These are phyloP conservation scores for Microdochium paspali DNA, from an alignment of 2,329 filamentous ascomycete genomes.

Conservation along the genomic window DNA sequence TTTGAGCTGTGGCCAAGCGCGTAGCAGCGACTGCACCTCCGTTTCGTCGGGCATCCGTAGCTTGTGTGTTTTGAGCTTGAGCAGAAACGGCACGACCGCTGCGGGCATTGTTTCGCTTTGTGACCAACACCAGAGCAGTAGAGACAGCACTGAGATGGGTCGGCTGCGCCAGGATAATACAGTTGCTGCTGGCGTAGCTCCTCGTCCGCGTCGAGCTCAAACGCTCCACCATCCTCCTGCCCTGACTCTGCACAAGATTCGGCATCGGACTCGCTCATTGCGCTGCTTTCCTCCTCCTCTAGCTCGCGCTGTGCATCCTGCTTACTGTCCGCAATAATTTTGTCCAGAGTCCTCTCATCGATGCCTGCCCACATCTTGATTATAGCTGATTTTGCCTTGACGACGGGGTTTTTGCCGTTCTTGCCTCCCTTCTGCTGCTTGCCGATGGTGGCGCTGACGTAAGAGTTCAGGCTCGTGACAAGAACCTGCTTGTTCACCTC, in stretches of 20 bases:
- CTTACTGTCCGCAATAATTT: neutral
- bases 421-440: too few relatives aligned
- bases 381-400: neutral
- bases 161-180: slow-evolving; percentile 42
- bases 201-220: slow-evolving; percentile 9
- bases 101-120: slow-evolving; percentile 31
- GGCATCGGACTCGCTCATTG: neutral
- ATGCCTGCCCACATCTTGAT: neutral
- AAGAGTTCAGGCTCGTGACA: neutral
- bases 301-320: slow-evolving; percentile 9
- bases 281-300: slow-evolving; percentile 25
- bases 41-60: slow-evolving; percentile 38
- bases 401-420: neutral
- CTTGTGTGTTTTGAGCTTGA: slow-evolving; percentile 33
- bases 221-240: neutral
- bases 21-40: slow-evolving; percentile 49
- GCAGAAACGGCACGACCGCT: slow-evolving; percentile 38
- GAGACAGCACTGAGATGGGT: slow-evolving; percentile 36
- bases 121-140: slow-evolving; percentile 42
- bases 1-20: slow-evolving; percentile 48
- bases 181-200: slow-evolving; percentile 28
- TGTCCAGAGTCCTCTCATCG: neutral
- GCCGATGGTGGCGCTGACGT: neutral
- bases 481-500: neutral
- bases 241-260: neutral